Conservation (phyloP, 192 early-diverging fungal genomes). For the Entomortierella parvispora region DNA sequence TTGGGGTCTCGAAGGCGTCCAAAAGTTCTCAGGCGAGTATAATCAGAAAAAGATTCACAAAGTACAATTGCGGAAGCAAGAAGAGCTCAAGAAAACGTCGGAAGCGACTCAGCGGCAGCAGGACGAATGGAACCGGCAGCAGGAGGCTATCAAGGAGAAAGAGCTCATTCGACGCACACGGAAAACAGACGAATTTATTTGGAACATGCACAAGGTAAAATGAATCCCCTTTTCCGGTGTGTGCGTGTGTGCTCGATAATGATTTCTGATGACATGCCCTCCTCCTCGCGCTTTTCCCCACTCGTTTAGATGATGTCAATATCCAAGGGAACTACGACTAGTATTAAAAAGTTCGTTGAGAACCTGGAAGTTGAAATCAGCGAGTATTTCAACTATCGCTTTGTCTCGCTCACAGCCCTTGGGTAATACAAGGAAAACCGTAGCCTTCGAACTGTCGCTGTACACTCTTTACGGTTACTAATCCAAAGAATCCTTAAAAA, state of each 20-base stretch:
- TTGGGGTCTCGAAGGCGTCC: slow-evolving; percentile 45
- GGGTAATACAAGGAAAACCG: slow-evolving; percentile 38
- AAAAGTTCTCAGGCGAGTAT: slow-evolving; percentile 42
- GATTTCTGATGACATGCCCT: too few relatives aligned
- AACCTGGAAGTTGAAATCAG: slow-evolving; percentile 37
- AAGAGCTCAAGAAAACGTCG: slow-evolving; percentile 22
- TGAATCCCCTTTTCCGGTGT: too few relatives aligned
- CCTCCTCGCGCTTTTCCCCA: too few relatives aligned
- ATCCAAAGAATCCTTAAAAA: too few relatives aligned
- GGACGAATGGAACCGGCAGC: slow-evolving; percentile 40
- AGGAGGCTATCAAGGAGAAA: slow-evolving; percentile 27
- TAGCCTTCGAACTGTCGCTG: too few relatives aligned
- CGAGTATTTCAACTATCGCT: slow-evolving; percentile 40
- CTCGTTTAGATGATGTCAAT: slow-evolving; percentile 8
- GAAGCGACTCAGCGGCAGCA: slow-evolving; percentile 21
- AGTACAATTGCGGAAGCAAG: slow-evolving; percentile 28
- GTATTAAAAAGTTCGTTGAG: slow-evolving; percentile 21
- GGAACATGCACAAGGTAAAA: slow-evolving; percentile 42
- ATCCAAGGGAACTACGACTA: not conserved
- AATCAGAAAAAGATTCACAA: slow-evolving; percentile 41
- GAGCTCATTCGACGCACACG: slow-evolving; percentile 10
- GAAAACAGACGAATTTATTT: slow-evolving; percentile 35
- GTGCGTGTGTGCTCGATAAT: too few relatives aligned
- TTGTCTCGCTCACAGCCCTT: slow-evolving; percentile 18
- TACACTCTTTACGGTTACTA: too few relatives aligned